Evolutionary conservation across 768 basidiomycete genomes (phyloP).

Genomic region (Termitomyces sp.): DNA sequence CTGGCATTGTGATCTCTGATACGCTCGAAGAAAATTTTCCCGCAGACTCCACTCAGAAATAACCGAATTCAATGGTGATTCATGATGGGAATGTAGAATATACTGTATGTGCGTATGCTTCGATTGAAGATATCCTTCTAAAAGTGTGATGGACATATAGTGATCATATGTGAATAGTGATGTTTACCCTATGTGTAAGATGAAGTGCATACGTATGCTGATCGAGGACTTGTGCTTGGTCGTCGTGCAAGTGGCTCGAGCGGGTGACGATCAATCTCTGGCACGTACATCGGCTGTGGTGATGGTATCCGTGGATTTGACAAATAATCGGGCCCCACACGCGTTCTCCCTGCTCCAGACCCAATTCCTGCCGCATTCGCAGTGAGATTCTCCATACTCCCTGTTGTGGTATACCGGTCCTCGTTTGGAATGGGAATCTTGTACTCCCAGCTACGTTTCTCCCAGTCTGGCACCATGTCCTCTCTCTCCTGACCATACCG

Average conservation of each 20-base stretch:
- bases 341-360: conserved; percentile 4
- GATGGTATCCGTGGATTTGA: conserved; percentile 8
- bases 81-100: not conserved
- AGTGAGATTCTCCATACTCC: conserved; percentile 31
- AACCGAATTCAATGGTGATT: conserved; percentile 2
- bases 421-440: conserved; percentile 40
- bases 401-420: conserved; percentile 39
- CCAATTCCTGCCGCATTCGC: conserved; percentile 16
- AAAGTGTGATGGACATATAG: not conserved
- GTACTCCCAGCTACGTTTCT: conserved; percentile 55
- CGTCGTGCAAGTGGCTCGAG: conserved; percentile 28
- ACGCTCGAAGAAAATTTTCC: conserved; percentile 41
- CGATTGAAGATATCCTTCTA: not conserved
- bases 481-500: conserved; percentile 34
- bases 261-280: conserved; percentile 26
- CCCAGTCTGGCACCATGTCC: conserved; percentile 59
- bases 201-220: conserved; percentile 4
- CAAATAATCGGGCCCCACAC: not conserved
- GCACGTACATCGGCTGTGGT: conserved; percentile 19
- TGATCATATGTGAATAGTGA: conserved; percentile 8
- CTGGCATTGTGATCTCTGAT: conserved; percentile 44
- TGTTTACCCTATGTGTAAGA: conserved; percentile 9
- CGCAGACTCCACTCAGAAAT: conserved; percentile 10
- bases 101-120: conserved; percentile 9
- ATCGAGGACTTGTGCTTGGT: conserved; percentile 20